A percentile compares a stretch with the other conserved stretches of the same genome.
These are phyloP conservation scores for Pulveroboletus sp. DNA, from an alignment of 1,284 basidiomycete species.

Conservation along the genomic window DNA sequence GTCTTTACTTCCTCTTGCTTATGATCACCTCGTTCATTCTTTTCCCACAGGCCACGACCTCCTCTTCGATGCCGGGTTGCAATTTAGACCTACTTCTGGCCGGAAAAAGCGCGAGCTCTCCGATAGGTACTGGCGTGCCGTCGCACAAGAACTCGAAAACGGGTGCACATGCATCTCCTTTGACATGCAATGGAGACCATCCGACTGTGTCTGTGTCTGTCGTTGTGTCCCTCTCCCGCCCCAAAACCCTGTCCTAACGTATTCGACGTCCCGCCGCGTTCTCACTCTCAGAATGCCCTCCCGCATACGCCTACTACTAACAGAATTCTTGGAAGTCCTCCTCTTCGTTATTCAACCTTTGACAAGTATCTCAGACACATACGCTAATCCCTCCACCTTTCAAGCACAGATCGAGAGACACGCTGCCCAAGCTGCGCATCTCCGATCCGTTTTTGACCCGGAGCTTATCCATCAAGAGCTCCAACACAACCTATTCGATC, in stretches of 20 bases:
- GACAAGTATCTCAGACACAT: slow-evolving; percentile 52
- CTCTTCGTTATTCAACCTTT: slow-evolving; percentile 80
- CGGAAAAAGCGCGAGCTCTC: slow-evolving; percentile 74
- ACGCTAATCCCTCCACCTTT: slow-evolving; percentile 52
- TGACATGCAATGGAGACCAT: slow-evolving; percentile 54
- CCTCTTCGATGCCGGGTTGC: slow-evolving; percentile 79
- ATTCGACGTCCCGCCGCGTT: slow-evolving; percentile 43
- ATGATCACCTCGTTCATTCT: slow-evolving; percentile 14
- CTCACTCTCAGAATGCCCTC: slow-evolving; percentile 71
- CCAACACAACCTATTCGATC: slow-evolving; percentile 77
- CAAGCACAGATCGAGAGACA: slow-evolving; percentile 58
- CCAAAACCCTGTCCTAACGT: slow-evolving; percentile 47
- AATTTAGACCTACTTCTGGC: slow-evolving; percentile 71
- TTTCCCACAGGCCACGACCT: slow-evolving; percentile 76
- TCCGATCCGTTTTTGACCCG: slow-evolving; percentile 67
- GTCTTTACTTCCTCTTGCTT: slow-evolving; percentile 36
- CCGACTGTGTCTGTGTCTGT: slow-evolving; percentile 63
- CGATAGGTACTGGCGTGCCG: slow-evolving; percentile 85
- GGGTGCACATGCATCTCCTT: slow-evolving; percentile 88
- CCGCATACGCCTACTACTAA: slow-evolving; percentile 71
- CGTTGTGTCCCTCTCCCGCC: slow-evolving; percentile 43
- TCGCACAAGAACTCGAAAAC: slow-evolving; percentile 74
- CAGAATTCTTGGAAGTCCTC: slow-evolving; percentile 81
- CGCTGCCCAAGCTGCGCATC: slow-evolving; percentile 57
- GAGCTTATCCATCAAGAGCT: slow-evolving; percentile 82